A percentile compares a stretch with the other conserved stretches of the same genome.
Conservation (phyloP, 2,329 filamentous ascomycete species). For the Coniochaeta prunicola region DNA sequence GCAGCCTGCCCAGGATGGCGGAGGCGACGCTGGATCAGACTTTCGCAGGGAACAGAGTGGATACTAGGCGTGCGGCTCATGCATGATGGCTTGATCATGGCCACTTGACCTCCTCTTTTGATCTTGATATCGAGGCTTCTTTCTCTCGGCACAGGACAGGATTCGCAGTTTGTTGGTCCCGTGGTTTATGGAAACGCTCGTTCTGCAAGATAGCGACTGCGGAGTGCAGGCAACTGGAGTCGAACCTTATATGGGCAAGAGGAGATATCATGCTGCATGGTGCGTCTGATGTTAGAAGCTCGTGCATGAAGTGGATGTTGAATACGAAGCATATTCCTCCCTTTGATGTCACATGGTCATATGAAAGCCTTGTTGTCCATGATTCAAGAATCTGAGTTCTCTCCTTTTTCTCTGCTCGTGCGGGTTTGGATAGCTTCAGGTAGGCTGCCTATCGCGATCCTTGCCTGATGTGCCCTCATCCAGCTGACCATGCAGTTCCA, state of each 20-base stretch:
- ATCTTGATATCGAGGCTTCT: not conserved
- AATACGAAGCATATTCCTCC: not conserved
- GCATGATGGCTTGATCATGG: not conserved
- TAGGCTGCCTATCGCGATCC: not conserved
- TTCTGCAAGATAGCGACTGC: not conserved
- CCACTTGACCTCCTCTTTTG: not conserved
- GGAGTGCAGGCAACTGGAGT: not conserved
- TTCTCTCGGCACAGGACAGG: not conserved
- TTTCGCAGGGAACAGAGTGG: slow-evolving; percentile 45
- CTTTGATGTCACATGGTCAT: not conserved
- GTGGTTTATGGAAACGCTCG: not conserved
- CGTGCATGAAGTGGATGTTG: not conserved
- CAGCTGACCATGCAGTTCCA: not conserved
- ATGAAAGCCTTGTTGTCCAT: not conserved
- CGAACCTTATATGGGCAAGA: not conserved
- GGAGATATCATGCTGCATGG: not conserved
- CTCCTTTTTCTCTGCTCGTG: not conserved
- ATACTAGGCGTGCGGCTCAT: slow-evolving; percentile 25
- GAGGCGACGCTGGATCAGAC: slow-evolving; percentile 36
- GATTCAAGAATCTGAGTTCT: not conserved
- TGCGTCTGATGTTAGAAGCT: not conserved
- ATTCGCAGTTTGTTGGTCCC: not conserved
- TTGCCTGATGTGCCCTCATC: not conserved
- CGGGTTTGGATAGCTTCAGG: not conserved
- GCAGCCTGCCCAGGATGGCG: slow-evolving; percentile 59